phyloP scores from a whole-genome alignment of 129 eudicot species.

The Helianthus annuus region DNA sequence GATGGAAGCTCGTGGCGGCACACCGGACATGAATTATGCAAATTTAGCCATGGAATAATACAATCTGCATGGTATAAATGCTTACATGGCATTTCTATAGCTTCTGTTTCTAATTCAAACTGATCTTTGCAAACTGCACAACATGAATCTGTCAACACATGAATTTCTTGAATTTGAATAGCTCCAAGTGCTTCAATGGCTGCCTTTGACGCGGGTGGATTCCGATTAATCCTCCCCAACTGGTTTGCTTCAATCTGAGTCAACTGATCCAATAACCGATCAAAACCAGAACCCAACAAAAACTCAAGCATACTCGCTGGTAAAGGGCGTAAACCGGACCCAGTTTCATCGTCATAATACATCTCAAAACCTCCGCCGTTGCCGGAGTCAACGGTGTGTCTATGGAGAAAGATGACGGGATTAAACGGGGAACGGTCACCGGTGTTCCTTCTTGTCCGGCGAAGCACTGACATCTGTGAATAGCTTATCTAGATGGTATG shows the following conservation, averaged over 20 bases:
- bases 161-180: slow-evolving; percentile 48
- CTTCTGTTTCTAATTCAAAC: slow-evolving; percentile 64
- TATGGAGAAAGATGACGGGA: slow-evolving; percentile 74
- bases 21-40: slow-evolving; percentile 92
- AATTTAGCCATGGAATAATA: slow-evolving; percentile 82
- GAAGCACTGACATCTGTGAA: slow-evolving; percentile 26
- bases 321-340: slow-evolving; percentile 81
- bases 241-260: slow-evolving; percentile 79
- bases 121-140: slow-evolving; percentile 94
- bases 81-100: slow-evolving; percentile 86
- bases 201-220: slow-evolving; percentile 84
- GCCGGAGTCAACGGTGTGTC: slow-evolving; percentile 21
- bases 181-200: slow-evolving; percentile 75
- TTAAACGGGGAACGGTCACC: slow-evolving; percentile 73
- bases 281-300: slow-evolving; percentile 88
- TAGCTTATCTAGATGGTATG: too few species aligned
- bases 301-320: slow-evolving; percentile 78
- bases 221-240: slow-evolving; percentile 52
- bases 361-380: slow-evolving; percentile 58
- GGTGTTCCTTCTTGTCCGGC: slow-evolving; percentile 43
- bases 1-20: slow-evolving; percentile 82
- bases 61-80: slow-evolving; percentile 89
- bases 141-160: slow-evolving; percentile 44
- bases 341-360: slow-evolving; percentile 83
- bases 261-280: slow-evolving; percentile 70